Base-by-base conservation (phyloP, 352 stramenopile species). In the Phytophthora foliorum region DNA sequence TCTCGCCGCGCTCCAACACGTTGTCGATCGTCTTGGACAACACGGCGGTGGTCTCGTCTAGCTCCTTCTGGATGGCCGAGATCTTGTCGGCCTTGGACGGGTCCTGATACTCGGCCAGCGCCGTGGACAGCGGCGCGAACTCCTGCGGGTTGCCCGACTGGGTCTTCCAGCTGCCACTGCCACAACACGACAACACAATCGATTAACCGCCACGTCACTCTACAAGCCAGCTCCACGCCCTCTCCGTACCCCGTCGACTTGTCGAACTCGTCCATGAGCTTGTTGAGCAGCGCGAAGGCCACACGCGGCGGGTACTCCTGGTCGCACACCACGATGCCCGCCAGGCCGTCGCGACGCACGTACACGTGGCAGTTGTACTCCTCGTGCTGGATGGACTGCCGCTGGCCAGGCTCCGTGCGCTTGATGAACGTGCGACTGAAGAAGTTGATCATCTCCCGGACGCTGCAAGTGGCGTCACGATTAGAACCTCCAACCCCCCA, bases 21-120 rank as follows among this genome's bases (percentile, higher is more conserved):
- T 92, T 98, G 85, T 99, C 98, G 78, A 99, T 99, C 0, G 98
- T 99, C 78, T 99, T 99, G 79, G 99, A 98, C 78, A 99, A 84
- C 72, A 99, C 98, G 38, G 97, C 90, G 36, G 96, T 99, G 49
- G 98, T 99, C 78, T 99, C 98, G 75, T 99, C 97, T 67, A 99
- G 88, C 75, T 99, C 97, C 74, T 98, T 98, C 84, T 99, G 98
- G 77, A 99, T 99, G 71, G 99, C 98, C 48, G 96, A 99, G 62
- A 99, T 99, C 82, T 99, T 99, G 86, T 99, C 98, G n/a, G 97
- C 97, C 80, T 98, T 98, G 14, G 97, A 92, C 52, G 95, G 95
- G 81, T 99, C 94, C 82, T 99, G 98, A 75, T 99, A 99, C 67
- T 99, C 97, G 17, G 87, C 61, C 29, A 99, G 72, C 56, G 98